Base-by-base conservation (phyloP, 148 eudicot species). In the Polygonum maritimum region DNA sequence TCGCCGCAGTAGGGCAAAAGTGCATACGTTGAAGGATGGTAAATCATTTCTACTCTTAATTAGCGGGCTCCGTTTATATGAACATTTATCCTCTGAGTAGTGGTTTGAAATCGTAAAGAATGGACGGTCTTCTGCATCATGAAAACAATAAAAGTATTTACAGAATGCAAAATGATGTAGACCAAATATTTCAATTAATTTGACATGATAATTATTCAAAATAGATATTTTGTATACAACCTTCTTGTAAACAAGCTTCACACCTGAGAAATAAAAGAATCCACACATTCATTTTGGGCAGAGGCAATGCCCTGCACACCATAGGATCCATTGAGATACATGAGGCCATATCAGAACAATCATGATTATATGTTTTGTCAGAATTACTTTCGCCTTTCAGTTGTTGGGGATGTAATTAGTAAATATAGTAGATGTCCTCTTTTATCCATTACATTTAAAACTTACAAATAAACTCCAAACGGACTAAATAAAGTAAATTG, bases 191-290 rank as follows among this genome's bases (percentile, higher is more conserved):
- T 70, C 6, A 26, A 47, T 48, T 48, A 26, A 22, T 22, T 19
- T 40, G 14, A 51, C 57, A 55, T 15, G 16, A 60, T 19, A 75
- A 36, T 16, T 19, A 75, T 33, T 55, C 52, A 44, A 40, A 55
- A n/a, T 6, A 5, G 19, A 57, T 13, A 4, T 36, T 19, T n/a
- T 40, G 5, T n/a, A n/a, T n/a, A n/a, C n/a, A n/a, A n/a, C n/a
- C n/a, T n/a, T n/a, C n/a, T n/a, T n/a, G n/a, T 48, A 57, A 48
- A 16, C 45, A 55, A 41, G 81, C 69, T 80, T 74, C 79, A 26
- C 78, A 95, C 99, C 94, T 95, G 99, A 63, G 97, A 90, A 83
- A 89, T 87, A 76, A 92, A 92, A 74, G 99, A 86, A 83, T 95
- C 99, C 41, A 92, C 96, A 73, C 88, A 88, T 74, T 91, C 97